Evolutionary conservation across 768 basidiomycete genomes (phyloP), one percentile per base, ranked within the genome.

Genomic region (Pleurotus tuoliensis): DNA sequence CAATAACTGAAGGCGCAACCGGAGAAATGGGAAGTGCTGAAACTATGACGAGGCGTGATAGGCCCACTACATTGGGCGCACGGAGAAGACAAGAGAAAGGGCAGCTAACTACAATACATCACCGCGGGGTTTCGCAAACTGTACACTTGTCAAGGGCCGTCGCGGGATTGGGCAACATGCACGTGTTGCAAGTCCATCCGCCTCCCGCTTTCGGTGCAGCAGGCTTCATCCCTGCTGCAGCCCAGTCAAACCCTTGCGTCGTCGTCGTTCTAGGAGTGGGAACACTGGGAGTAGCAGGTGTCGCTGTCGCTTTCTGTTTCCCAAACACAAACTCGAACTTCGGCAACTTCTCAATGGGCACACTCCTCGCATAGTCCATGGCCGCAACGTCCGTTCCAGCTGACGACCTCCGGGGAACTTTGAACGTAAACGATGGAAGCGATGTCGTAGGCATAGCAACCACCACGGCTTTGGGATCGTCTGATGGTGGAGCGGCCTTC

Each of bases 171-270:
- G 64, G 59, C 51, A 85, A 62, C 65, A 69, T 71, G 58, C 90
- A 92, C 3, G 67, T 61, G 0, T 67, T 69, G 64, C 88, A 91
- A 13, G 61, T 79, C 88, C 88, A 90, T n/a, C 59, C 62, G 15
- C 61, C 59, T 48, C 64, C 62, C 18, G 61, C 67, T 46, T 61
- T 64, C 4, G 57, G 58, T 11, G 64, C 53, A 4, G 83, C 79
- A 2, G 76, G 66, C 59, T 80, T 84, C 55, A 81, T 66, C 3
- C 84, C 87, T 0, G 84, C 84, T 8, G 82, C 84, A 1, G 77
- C 73, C 80, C 82, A 88, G 62, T 87, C 73, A 61, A 88, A 88
- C 3, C 30, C 30, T 34, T 34, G 30, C 30, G 30, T 11, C 30
- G 73, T 59, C 25, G 63, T 48, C 12, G 67, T 40, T 13, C 58